These are phyloP conservation scores for Mollisiaceae sp. DNA, from an alignment of 2,329 filamentous ascomycete species.

Conservation along the genomic window DNA sequence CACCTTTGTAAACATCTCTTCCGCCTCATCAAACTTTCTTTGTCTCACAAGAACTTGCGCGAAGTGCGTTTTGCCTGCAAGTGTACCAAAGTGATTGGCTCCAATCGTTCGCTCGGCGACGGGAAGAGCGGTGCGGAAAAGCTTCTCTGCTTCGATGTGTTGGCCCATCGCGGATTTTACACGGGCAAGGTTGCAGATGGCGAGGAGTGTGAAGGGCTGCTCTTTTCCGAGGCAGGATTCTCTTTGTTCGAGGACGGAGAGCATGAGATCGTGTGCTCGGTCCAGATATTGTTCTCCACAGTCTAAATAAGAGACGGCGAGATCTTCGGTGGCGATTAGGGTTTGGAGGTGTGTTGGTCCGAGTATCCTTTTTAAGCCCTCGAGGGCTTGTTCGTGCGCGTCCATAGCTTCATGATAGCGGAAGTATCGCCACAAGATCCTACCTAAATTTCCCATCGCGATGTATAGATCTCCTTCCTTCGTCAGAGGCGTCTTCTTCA, in stretches of 20 bases:
- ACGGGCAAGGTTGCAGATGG: conserved; percentile 38
- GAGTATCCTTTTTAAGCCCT: conserved; percentile 15
- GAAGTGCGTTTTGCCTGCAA: conserved; percentile 13
- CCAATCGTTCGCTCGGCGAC: conserved; percentile 35
- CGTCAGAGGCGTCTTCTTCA: conserved; percentile 22
- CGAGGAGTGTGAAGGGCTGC: conserved; percentile 39
- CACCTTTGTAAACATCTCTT: background rate
- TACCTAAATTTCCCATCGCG: conserved; percentile 24
- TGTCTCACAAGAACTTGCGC: background rate
- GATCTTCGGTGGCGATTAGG: conserved; percentile 35
- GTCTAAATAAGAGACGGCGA: conserved; percentile 29
- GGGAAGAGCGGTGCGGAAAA: conserved; percentile 26
- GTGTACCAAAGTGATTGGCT: conserved; percentile 31
- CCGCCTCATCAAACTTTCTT: background rate
- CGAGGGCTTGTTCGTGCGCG: conserved; percentile 11
- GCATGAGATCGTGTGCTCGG: conserved; percentile 17
- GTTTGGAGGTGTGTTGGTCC: conserved; percentile 30
- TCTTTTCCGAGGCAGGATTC: conserved; percentile 32
- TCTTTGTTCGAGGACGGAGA: conserved; percentile 26
- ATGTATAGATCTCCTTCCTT: conserved; percentile 25
- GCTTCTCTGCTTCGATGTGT: conserved; percentile 31
- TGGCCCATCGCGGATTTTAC: conserved; percentile 34
- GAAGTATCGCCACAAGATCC: conserved; percentile 13
- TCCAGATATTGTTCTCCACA: conserved; percentile 14
- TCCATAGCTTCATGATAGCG: conserved; percentile 32